Percentiles rank a stretch among this genome's conserved stretches.
Conservation (phyloP, 2,329 filamentous ascomycete species). For the Coniochaeta pulveracea region DNA sequence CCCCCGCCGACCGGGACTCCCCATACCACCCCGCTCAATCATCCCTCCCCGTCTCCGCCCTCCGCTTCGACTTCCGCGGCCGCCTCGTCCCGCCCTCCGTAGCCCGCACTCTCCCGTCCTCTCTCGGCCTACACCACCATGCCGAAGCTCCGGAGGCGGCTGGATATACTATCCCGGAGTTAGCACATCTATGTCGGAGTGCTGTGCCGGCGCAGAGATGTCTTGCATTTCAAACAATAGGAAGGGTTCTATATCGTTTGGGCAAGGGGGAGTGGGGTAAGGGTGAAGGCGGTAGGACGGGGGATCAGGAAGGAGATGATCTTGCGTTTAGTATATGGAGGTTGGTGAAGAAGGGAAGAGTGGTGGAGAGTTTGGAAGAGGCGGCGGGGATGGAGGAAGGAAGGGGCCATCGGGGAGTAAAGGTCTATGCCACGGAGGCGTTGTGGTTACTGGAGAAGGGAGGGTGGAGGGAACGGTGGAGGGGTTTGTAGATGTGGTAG, state of each 20-base stretch:
- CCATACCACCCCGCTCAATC: slow-evolving; percentile 72
- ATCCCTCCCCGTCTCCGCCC: slow-evolving; percentile 59
- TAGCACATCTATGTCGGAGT: slow-evolving; percentile 70
- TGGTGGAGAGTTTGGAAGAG: slow-evolving; percentile 65
- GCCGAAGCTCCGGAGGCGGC: slow-evolving; percentile 85
- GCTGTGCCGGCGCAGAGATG: slow-evolving; percentile 80
- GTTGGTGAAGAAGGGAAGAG: slow-evolving; percentile 62
- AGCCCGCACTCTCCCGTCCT: slow-evolving; percentile 62
- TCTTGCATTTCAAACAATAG: slow-evolving; percentile 83
- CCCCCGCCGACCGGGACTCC: slow-evolving; percentile 54
- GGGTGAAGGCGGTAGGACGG: slow-evolving; percentile 40
- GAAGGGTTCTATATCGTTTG: slow-evolving; percentile 72
- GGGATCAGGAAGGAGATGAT: slow-evolving; percentile 40
- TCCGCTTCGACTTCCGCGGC: slow-evolving; percentile 85
- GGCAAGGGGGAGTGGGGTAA: slow-evolving; percentile 63
- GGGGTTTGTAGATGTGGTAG: too few relatives aligned
- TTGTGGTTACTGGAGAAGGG: slow-evolving; percentile 74
- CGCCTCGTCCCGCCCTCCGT: slow-evolving; percentile 66
- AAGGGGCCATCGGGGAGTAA: slow-evolving; percentile 64
- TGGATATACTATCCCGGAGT: slow-evolving; percentile 83
- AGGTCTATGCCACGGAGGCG: slow-evolving; percentile 78
- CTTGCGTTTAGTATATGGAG: slow-evolving; percentile 75
- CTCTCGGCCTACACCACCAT: slow-evolving; percentile 83
- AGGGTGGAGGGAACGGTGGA: slow-evolving; percentile 54
- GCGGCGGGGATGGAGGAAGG: slow-evolving; percentile 58